Evolutionary conservation across 768 basidiomycete genomes (phyloP).

Genomic region (Mycena galericulata): DNA sequence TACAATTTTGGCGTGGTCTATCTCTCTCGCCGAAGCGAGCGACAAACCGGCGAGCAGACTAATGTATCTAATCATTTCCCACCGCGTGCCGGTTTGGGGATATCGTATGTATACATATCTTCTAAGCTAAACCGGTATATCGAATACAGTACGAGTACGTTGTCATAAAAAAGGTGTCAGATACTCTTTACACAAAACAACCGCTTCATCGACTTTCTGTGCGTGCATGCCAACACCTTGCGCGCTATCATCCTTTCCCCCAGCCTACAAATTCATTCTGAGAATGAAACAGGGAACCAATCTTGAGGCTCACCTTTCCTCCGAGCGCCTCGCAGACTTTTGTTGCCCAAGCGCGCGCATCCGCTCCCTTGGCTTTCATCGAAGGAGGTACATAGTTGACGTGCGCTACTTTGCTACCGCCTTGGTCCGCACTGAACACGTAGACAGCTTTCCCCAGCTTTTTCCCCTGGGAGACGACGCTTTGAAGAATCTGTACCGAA

Average conservation of each 20-base stretch:
- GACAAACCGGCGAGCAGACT: no score
- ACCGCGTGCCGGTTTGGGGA: no score
- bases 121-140: no score
- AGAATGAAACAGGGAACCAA: not conserved
- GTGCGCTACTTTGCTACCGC: slow-evolving; percentile 84
- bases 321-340: slow-evolving; percentile 84
- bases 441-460: slow-evolving; percentile 88
- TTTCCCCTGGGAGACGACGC: slow-evolving; percentile 80
- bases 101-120: no score
- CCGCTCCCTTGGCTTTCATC: slow-evolving; percentile 73
- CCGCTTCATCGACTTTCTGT: slow-evolving; percentile 73
- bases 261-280: slow-evolving; percentile 66
- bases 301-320: slow-evolving; percentile 76
- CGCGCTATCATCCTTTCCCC: slow-evolving; percentile 93
- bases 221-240: slow-evolving; percentile 87
- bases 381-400: slow-evolving; percentile 80
- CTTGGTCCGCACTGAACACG: slow-evolving; percentile 83
- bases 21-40: no score
- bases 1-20: no score
- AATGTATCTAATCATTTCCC: no score
- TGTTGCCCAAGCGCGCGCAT: slow-evolving; percentile 90
- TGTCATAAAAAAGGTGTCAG: slow-evolving; percentile 37
- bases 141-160: no score
- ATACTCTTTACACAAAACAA: slow-evolving; percentile 65
- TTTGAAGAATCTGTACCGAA: slow-evolving; percentile 72